Percentiles rank a stretch among this genome's conserved stretches.
phyloP scores from a whole-genome alignment of 2,329 filamentous ascomycete species.

The Beauveria australis region DNA sequence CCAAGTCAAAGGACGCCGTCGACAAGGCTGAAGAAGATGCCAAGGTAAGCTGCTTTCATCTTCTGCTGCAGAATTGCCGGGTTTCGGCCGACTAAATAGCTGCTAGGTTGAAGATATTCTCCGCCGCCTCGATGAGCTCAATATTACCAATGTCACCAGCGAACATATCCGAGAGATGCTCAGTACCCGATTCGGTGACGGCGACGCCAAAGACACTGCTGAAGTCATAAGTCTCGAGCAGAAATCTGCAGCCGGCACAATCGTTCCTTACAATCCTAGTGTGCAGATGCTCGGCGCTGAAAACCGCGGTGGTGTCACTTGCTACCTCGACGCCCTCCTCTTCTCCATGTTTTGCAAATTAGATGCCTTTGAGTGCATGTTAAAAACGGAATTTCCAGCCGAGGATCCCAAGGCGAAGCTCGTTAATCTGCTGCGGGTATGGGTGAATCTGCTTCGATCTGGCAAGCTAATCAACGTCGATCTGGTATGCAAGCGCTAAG shows the following conservation, averaged over 20 bases:
- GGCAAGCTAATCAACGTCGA: conserved; percentile 81
- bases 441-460: conserved; percentile 85
- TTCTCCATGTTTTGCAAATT: conserved; percentile 94
- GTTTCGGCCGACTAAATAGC: not conserved
- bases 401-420: conserved; percentile 66
- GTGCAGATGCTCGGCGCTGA: conserved; percentile 73
- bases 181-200: conserved; percentile 56
- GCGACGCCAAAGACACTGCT: conserved; percentile 65
- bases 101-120: conserved; percentile 34
- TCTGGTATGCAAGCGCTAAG: conserved; percentile 47
- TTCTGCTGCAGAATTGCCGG: not conserved
- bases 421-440: conserved; percentile 71
- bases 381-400: conserved; percentile 63
- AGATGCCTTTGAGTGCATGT: conserved; percentile 85
- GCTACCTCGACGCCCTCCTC: conserved; percentile 82
- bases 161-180: conserved; percentile 51
- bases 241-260: conserved; percentile 70
- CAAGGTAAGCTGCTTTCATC: conserved; percentile 24
- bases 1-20: conserved; percentile 38
- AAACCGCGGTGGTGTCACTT: conserved; percentile 83
- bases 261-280: conserved; percentile 65
- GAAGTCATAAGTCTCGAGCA: conserved; percentile 71
- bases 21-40: conserved; percentile 39
- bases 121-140: conserved; percentile 32
- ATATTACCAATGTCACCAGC: conserved; percentile 38